Conservation (phyloP, 2,329 filamentous ascomycete genomes). For the Penicillium sclerotigenum region DNA sequence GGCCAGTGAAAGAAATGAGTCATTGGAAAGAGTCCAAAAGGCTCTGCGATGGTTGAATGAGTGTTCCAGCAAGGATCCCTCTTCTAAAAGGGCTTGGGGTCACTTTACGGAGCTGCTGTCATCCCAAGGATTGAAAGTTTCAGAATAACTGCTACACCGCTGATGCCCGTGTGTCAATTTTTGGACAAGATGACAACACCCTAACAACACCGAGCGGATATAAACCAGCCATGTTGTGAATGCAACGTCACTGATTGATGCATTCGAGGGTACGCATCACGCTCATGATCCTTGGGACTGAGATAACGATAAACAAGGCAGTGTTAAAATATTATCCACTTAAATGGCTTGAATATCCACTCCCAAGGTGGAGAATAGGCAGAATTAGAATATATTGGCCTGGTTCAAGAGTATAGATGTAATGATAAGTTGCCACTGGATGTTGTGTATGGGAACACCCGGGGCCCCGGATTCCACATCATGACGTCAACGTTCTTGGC, state of each 20-base stretch:
- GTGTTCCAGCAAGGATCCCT: slow-evolving; percentile 33
- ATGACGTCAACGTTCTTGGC: background rate
- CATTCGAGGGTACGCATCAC: background rate
- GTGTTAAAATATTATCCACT: background rate
- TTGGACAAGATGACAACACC: too few species aligned
- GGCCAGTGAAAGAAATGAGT: slow-evolving; percentile 24
- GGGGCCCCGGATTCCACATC: background rate
- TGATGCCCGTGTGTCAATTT: too few species aligned
- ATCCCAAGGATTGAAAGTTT: slow-evolving; percentile 17
- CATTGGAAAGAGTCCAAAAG: slow-evolving; percentile 33
- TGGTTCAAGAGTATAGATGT: background rate
- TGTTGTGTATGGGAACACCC: background rate
- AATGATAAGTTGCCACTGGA: background rate
- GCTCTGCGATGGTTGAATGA: slow-evolving; percentile 38
- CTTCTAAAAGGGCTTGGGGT: slow-evolving; percentile 34
- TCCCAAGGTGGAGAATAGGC: background rate
- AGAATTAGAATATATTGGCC: background rate
- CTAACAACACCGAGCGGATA: background rate
- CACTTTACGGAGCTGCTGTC: slow-evolving; percentile 29
- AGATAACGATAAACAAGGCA: background rate
- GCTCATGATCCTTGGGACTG: background rate
- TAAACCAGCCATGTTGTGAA: background rate
- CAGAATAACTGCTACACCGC: background rate
- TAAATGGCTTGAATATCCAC: background rate
- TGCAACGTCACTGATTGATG: background rate